Conservation (phyloP, 768 basidiomycete species). For the Hypholoma fasciculare region DNA sequence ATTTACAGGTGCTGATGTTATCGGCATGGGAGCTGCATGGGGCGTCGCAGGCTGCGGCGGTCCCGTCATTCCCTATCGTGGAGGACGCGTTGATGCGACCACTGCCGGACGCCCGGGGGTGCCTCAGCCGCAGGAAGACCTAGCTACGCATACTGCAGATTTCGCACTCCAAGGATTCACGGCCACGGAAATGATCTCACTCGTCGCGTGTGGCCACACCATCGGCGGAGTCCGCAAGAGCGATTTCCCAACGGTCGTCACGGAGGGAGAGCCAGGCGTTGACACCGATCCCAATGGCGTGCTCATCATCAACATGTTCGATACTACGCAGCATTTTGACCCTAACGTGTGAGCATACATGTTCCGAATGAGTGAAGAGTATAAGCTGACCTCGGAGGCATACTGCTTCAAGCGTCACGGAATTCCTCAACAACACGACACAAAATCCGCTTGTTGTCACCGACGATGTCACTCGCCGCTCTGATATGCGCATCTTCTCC, state of each 20-base stretch:
- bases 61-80: constrained; percentile 39
- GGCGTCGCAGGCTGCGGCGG: constrained; percentile 42
- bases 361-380: neutral
- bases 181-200: constrained; percentile 40
- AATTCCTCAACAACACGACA: constrained; percentile 41
- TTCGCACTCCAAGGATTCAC: constrained; percentile 41
- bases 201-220: constrained; percentile 47
- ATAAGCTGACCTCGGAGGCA: neutral
- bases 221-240: constrained; percentile 41
- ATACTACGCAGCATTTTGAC: constrained; percentile 35
- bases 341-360: constrained; percentile 29
- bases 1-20: constrained; percentile 38
- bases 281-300: constrained; percentile 19
- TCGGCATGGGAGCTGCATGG: constrained; percentile 37
- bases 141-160: constrained; percentile 31
- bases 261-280: constrained; percentile 5
- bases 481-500: constrained; percentile 39
- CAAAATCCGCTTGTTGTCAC: constrained; percentile 37
- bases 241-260: constrained; percentile 38
- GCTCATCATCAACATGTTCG: constrained; percentile 26
- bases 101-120: constrained; percentile 36
- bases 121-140: constrained; percentile 38
- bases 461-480: constrained; percentile 33
- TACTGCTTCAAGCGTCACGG: constrained; percentile 28
- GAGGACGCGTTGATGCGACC: constrained; percentile 43